Evolutionary conservation across 2,329 filamentous ascomycete genomes (phyloP), one percentile per base, ranked within the genome.

Genomic region (Trichophyton benhamiae): DNA sequence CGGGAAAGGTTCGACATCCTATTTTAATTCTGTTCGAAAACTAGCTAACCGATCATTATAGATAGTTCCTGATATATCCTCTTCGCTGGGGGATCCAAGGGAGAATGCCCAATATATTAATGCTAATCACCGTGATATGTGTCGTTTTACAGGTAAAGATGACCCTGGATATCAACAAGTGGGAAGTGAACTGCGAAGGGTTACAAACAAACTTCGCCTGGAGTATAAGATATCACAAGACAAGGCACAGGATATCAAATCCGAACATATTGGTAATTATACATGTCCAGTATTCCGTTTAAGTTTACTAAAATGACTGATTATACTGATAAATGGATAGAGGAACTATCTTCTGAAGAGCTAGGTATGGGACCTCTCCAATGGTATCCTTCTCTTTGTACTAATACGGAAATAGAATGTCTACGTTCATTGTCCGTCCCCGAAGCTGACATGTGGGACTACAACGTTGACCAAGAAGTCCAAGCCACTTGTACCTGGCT

Each of bases 401-500:
- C 13, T 33, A 15, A 57, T 33, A 0, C 7, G 9, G 4, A 11
- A n/a, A 8, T 8, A 57, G 52, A 57, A 38, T 33, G 36, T 36
- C 22, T 57, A 57, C 52, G 11, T 3, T 57, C 69, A 0, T 59
- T 78, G 3, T 63, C 20, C 4, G 79, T 79, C 63, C 67, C 74
- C 1, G 69, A 75, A 59, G 74, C 78, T n/a, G 73, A 78, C 57
- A 57, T 69, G 46, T 13, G 74, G 77, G 1, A 69, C 68, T 5
- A 59, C 60, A 15, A 73, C 67, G 3, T 76, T 80, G 61, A 71
- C 73, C 44, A 64, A 59, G 0, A 75, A 72, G 0, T 69, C 76
- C 64, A 63, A 0, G 67, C 68, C 17, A 80, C 77, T 1, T 79
- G 77, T 48, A 49, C 67, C 52, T 80, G 77, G 78, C 60, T 80